Conservation (phyloP, 2,329 filamentous ascomycete genomes). For the Clonostachys byssicola region DNA sequence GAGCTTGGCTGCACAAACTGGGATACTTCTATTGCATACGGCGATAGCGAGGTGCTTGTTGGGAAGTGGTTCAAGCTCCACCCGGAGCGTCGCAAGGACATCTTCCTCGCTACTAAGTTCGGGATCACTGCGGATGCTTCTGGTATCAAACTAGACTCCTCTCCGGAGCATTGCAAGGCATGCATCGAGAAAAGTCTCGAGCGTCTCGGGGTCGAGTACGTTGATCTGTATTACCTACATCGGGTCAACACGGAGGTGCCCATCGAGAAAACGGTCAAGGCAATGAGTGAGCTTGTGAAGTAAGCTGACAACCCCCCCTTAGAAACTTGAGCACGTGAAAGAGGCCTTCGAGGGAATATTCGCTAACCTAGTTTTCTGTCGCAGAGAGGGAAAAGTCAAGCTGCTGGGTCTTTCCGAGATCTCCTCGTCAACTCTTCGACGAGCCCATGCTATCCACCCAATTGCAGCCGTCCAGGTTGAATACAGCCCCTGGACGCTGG, state of each 20-base stretch:
- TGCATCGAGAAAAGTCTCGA: slow-evolving; percentile 25
- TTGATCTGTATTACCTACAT: slow-evolving; percentile 36
- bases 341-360: no score
- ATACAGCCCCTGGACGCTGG: slow-evolving; percentile 46
- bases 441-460: slow-evolving; percentile 41
- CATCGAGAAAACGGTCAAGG: slow-evolving; percentile 40
- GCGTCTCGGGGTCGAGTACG: slow-evolving; percentile 38
- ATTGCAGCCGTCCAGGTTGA: slow-evolving; percentile 49
- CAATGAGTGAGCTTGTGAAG: slow-evolving; percentile 35
- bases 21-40: slow-evolving; percentile 38
- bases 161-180: slow-evolving; percentile 12
- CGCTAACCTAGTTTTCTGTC: not conserved
- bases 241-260: slow-evolving; percentile 19
- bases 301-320: slow-evolving; percentile 2
- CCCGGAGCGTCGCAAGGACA: slow-evolving; percentile 34
- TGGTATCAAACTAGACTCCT: slow-evolving; percentile 7
- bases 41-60: slow-evolving; percentile 38
- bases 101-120: slow-evolving; percentile 38
- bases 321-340: not conserved
- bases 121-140: slow-evolving; percentile 1
- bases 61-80: slow-evolving; percentile 44
- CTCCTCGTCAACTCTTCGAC: slow-evolving; percentile 38
- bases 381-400: slow-evolving; percentile 47
- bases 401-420: slow-evolving; percentile 47
- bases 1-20: slow-evolving; percentile 41